A percentile compares a stretch with the other conserved stretches of the same genome.
phyloP scores from a whole-genome alignment of 306 rosid species.

The Prunus persica region DNA sequence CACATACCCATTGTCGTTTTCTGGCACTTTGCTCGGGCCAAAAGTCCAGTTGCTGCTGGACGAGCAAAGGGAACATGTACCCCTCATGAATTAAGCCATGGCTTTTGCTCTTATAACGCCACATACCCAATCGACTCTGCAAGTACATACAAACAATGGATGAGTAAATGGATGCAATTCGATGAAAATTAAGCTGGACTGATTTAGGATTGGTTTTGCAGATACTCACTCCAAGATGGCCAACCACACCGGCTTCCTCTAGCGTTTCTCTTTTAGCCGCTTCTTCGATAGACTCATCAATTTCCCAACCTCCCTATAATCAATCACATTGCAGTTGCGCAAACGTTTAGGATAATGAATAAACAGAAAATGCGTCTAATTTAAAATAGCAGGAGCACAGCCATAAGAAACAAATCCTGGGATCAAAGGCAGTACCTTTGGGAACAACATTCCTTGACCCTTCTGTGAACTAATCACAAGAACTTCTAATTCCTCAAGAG shows the following conservation, averaged over 20 bases:
- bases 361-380: background rate
- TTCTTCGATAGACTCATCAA: conserved; percentile 72
- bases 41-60: conserved; percentile 49
- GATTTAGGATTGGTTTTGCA: background rate
- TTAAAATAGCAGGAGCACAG: background rate
- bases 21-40: conserved; percentile 82
- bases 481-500: conserved; percentile 60
- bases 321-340: conserved; percentile 11
- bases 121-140: conserved; percentile 64
- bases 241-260: conserved; percentile 90
- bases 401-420: background rate
- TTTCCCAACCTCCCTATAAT: conserved; percentile 93
- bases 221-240: conserved; percentile 65
- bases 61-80: conserved; percentile 81
- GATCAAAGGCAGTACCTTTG: conserved; percentile 53
- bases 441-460: conserved; percentile 80
- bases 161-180: conserved; percentile 19
- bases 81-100: conserved; percentile 56
- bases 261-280: conserved; percentile 84
- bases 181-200: background rate
- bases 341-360: conserved; percentile 5
- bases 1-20: conserved; percentile 77
- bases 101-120: conserved; percentile 81
- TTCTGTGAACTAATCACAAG: conserved; percentile 89
- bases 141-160: conserved; percentile 19